Evolutionary conservation across 2,329 filamentous ascomycete species (phyloP).

Genomic region (Zymoseptoria brevis): DNA sequence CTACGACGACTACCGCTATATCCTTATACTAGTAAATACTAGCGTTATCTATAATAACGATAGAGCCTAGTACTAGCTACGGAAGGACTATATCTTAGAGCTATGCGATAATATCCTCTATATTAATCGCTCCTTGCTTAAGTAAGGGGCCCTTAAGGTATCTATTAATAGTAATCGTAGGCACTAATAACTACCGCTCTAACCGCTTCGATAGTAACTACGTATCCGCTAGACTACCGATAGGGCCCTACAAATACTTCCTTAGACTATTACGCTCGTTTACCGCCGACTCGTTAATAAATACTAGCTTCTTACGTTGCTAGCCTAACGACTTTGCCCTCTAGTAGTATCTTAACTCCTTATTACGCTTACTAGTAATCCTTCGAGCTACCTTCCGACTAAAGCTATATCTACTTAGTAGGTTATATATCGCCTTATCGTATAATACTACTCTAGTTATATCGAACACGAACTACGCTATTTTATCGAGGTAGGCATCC

Average conservation of each 20-base stretch:
- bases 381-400: background rate
- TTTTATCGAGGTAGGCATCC: too few species aligned
- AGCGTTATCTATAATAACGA: conserved; percentile 2
- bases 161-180: background rate
- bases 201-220: background rate
- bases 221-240: background rate
- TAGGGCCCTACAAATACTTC: conserved; percentile 1
- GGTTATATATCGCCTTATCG: too few species aligned
- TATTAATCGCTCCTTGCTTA: background rate
- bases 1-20: background rate
- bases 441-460: too few species aligned
- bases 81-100: conserved; percentile 1
- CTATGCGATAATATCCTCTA: background rate
- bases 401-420: background rate
- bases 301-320: background rate
- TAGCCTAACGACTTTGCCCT: background rate
- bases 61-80: background rate
- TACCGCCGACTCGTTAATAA: background rate
- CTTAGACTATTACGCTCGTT: too few species aligned
- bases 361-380: background rate
- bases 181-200: background rate
- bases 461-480: too few species aligned
- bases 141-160: background rate
- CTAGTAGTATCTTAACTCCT: background rate
- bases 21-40: background rate